Evolutionary conservation across 1,284 basidiomycete genomes (phyloP), one percentile per base, ranked within the genome.

Genomic region (Mixia osmundae): DNA sequence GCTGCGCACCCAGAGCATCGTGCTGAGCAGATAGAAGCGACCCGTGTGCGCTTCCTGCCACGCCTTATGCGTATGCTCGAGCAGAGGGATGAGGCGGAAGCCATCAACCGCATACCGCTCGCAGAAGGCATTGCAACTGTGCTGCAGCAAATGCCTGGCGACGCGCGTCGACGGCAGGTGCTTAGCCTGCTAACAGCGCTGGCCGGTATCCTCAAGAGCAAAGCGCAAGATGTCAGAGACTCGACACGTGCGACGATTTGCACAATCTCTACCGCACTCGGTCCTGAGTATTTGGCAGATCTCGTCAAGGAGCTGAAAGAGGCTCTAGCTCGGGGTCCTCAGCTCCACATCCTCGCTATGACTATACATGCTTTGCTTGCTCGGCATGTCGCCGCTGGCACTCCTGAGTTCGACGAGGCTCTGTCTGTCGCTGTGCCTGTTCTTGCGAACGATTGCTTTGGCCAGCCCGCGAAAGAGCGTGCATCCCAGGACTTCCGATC

Each of bases 161-260:
- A 62, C 3, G 60, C 63, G 0, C 68, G 71, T n/a, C 66, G 72
- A 30, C 60, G 68, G 0, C 82, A 94, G 48, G 68, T 89, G 27
- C 61, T 69, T 1, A 70, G 76, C 28, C 62, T 95, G 5, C 56
- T 97, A 44, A 89, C 78, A 2, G 70, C 76, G 11, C 65, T 94
- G 31, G 72, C 74, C 38, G 83, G 91, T 50, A 74, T 82, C 30
- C 63, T 97, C 38, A 74, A 82, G 9, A 85, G 80, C 57, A 79
- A 74, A 51, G 83, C 85, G 16, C 85, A 91, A 54, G 85, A 94
- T 48, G 87, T 83, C 1, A 67, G 91, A 39, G 85, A 95, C 50
- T 65, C 89, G 25, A 69, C 75, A 3, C 68, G 83, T 10, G 78
- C 83, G 38, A 78, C 82, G 0, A 59, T 94, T 5, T 73, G 72